Percentiles rank a stretch among this genome's conserved stretches.
Evolutionary conservation across 176 grass and related monocot species (phyloP).

Genomic region (Lolium rigidum): DNA sequence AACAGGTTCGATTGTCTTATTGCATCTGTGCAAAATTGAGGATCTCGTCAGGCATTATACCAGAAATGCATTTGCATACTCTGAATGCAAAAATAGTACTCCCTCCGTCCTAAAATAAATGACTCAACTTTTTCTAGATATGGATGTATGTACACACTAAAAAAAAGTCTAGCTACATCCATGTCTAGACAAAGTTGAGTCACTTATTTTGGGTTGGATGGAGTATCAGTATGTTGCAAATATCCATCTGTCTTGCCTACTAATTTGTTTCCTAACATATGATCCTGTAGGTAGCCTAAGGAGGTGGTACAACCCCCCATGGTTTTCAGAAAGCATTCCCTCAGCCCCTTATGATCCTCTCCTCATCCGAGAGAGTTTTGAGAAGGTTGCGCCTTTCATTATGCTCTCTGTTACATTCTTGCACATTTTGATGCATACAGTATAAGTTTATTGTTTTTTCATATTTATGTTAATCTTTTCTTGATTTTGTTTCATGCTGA

Average conservation of each 20-base stretch:
- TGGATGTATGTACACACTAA: no score
- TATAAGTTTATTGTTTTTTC: neutral
- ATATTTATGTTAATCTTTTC: conserved; percentile 22
- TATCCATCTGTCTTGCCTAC: conserved; percentile 33
- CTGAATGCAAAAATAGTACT: conserved; percentile 1
- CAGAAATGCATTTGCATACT: conserved; percentile 6
- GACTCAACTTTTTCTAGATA: no score
- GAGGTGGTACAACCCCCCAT: conserved; percentile 95
- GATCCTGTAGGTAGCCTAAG: conserved; percentile 64
- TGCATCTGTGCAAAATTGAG: conserved; percentile 27
- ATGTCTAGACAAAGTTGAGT: no score
- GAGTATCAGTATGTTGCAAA: conserved; percentile 13
- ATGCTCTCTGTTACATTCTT: conserved; percentile 30
- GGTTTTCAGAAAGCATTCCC: conserved; percentile 85
- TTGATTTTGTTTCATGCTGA: conserved; percentile 24
- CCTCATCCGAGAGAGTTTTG: conserved; percentile 72
- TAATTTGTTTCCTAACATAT: conserved; percentile 29
- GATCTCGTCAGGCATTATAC: neutral
- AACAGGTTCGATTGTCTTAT: conserved; percentile 58
- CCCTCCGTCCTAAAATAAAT: no score
- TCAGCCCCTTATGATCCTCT: conserved; percentile 87
- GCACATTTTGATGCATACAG: conserved; percentile 26
- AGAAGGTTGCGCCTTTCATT: conserved; percentile 59
- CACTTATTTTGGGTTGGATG: no score
- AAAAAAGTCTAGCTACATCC: no score